phyloP scores from a whole-genome alignment of 2,329 filamentous ascomycete genomes.

The Calonectria pseudoturangicola region DNA sequence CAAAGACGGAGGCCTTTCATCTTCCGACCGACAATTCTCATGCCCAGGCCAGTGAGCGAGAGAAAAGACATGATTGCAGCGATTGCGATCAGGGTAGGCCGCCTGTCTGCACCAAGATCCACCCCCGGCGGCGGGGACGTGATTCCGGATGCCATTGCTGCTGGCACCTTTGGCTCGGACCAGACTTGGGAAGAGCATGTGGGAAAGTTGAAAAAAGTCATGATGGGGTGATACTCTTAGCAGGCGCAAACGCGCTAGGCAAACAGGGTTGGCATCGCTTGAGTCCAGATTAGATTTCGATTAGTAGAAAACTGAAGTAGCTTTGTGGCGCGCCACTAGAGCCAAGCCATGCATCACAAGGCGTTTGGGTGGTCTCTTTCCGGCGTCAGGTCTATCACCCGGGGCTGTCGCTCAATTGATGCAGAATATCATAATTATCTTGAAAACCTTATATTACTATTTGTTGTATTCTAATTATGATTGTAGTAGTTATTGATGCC shows the following conservation, averaged over 20 bases:
- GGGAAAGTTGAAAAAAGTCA: background rate
- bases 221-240: background rate
- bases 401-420: no score
- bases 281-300: no score
- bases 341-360: no score
- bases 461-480: no score
- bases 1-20: constrained; percentile 47
- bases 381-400: no score
- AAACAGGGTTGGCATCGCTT: background rate
- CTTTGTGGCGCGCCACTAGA: no score
- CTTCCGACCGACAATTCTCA: constrained; percentile 47
- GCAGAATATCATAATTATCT: no score
- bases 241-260: background rate
- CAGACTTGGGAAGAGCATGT: background rate
- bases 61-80: constrained; percentile 30
- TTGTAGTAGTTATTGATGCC: no score
- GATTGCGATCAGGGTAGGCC: constrained; percentile 42
- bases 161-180: background rate
- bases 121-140: constrained; percentile 43
- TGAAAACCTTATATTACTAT: no score
- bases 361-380: no score
- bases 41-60: constrained; percentile 33
- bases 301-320: no score
- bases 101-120: constrained; percentile 47
- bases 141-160: constrained; percentile 8